Conservation (phyloP, 2,329 filamentous ascomycete species). For the Monosporascus ibericus region DNA sequence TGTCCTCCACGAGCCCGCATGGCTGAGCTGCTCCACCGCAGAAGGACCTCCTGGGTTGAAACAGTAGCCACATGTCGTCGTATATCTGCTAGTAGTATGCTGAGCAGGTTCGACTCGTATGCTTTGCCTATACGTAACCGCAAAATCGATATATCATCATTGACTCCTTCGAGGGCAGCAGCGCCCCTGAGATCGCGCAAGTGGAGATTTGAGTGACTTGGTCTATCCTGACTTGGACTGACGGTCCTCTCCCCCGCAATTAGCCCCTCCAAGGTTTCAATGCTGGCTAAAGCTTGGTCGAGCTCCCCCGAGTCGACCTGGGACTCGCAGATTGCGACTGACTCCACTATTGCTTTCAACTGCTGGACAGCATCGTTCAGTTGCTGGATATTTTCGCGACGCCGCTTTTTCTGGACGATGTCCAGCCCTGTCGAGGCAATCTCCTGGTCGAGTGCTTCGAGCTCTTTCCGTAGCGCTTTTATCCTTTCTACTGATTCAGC, state of each 20-base stretch:
- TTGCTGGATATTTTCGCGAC: constrained; percentile 77
- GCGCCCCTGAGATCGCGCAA: constrained; percentile 68
- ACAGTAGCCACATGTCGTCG: constrained; percentile 73
- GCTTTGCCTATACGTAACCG: constrained; percentile 78
- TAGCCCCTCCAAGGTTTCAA: constrained; percentile 72
- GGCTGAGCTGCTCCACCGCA: constrained; percentile 77
- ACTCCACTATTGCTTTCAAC: constrained; percentile 70
- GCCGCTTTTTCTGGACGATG: constrained; percentile 74
- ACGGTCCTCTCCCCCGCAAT: constrained; percentile 64
- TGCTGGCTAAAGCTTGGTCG: constrained; percentile 69
- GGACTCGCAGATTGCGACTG: constrained; percentile 69
- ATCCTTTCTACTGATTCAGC: constrained; percentile 87
- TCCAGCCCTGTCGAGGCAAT: constrained; percentile 81
- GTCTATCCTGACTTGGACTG: constrained; percentile 16
- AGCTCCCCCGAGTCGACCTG: constrained; percentile 79
- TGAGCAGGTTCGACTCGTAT: constrained; percentile 76
- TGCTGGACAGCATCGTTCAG: constrained; percentile 79
- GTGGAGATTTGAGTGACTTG: constrained; percentile 27
- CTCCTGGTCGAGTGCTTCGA: constrained; percentile 76
- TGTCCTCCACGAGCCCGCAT: constrained; percentile 64
- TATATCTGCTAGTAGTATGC: constrained; percentile 71
- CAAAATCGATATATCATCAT: constrained; percentile 68
- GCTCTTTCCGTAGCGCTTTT: constrained; percentile 69
- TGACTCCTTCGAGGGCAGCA: constrained; percentile 73
- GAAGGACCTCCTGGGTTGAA: constrained; percentile 65